Conservation (phyloP, 352 stramenopile species). For the Phytopythium kandeliae region DNA sequence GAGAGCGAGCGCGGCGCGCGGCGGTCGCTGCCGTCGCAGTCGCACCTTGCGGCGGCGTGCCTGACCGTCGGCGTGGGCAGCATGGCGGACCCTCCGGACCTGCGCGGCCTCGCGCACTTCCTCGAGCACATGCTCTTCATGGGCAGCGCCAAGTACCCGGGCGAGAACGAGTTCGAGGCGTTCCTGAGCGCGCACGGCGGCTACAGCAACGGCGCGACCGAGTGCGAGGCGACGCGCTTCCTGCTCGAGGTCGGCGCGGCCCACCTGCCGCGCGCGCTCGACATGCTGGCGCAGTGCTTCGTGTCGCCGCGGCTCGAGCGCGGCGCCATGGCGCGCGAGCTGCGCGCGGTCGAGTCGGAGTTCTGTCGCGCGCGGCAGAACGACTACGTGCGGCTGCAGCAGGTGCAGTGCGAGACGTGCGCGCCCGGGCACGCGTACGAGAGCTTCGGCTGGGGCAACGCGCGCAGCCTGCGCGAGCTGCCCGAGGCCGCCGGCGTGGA, state of each 20-base stretch:
- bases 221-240: constrained; percentile 88
- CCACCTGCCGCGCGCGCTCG: constrained; percentile 50
- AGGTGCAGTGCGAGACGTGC: constrained; percentile 65
- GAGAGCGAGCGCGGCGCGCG: constrained; percentile 6
- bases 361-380: constrained; percentile 67
- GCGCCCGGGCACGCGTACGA: constrained; percentile 47
- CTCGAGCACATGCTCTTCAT: constrained; percentile 94
- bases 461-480: constrained; percentile 33
- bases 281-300: constrained; percentile 94
- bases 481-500: constrained; percentile 34
- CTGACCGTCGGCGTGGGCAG: constrained; percentile 54
- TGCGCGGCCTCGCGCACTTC: constrained; percentile 76
- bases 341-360: constrained; percentile 82
- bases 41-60: constrained; percentile 37
- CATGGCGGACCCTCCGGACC: constrained; percentile 42
- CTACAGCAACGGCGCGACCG: constrained; percentile 88
- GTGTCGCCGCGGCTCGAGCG: constrained; percentile 70
- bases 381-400: constrained; percentile 53
- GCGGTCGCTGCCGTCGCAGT: constrained; percentile 7
- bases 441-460: constrained; percentile 81
- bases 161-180: constrained; percentile 88
- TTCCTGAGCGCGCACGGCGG: constrained; percentile 86
- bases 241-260: constrained; percentile 80
- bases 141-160: constrained; percentile 87
- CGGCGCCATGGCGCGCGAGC: constrained; percentile 75